Evolutionary conservation across 2,329 filamentous ascomycete species (phyloP).

Genomic region (Fusarium coicis): DNA sequence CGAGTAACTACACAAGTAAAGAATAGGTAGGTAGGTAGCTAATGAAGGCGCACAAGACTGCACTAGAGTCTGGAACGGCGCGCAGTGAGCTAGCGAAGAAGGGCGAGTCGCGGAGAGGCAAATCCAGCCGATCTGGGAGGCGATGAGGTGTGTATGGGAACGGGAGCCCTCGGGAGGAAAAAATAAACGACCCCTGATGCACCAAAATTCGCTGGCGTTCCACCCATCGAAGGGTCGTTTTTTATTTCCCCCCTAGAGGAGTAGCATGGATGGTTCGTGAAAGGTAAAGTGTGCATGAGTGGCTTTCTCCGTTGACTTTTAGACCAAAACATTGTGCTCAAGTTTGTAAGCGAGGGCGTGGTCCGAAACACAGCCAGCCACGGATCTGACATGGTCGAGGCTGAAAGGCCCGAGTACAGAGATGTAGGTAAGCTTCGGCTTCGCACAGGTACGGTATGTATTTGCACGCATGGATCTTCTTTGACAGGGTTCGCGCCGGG

Average conservation of each 20-base stretch:
- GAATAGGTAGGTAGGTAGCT: not conserved
- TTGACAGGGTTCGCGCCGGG: not conserved
- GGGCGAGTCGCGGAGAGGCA: not conserved
- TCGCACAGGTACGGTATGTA: not conserved
- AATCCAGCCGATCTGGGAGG: not conserved
- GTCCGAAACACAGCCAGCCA: constrained; percentile 2
- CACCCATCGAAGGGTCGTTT: too few species aligned
- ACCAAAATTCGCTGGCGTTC: too few species aligned
- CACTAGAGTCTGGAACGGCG: constrained; percentile 21
- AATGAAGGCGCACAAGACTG: not conserved
- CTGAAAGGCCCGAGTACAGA: constrained; percentile 8
- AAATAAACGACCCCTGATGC: too few species aligned
- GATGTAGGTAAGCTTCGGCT: not conserved
- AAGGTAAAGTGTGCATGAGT: constrained; percentile 1
- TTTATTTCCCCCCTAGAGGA: too few species aligned
- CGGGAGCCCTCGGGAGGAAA: too few species aligned
- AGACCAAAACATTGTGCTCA: not conserved
- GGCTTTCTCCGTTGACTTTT: constrained; percentile 1
- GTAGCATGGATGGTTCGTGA: not conserved
- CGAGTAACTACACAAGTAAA: constrained; percentile 19
- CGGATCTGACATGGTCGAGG: constrained; percentile 25
- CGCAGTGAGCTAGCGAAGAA: not conserved
- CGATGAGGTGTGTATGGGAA: constrained; percentile 6
- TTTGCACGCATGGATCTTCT: not conserved
- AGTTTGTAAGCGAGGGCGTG: constrained; percentile 5